Evolutionary conservation across 306 rosid species (phyloP).

Genomic region (Lathyrus tuberosus): DNA sequence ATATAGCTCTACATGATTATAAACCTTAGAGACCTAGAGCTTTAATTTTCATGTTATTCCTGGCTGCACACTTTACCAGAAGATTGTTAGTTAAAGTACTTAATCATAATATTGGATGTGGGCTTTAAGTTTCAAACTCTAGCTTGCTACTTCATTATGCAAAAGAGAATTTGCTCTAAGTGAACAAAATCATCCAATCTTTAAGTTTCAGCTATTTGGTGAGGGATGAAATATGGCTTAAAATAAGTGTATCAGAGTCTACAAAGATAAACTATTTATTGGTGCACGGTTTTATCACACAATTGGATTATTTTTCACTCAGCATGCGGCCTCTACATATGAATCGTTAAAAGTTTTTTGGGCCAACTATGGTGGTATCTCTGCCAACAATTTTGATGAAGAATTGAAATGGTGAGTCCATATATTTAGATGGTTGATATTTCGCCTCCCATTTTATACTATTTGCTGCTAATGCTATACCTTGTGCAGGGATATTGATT

Average conservation of each 20-base stretch:
- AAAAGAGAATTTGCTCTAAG: slow-evolving; percentile 13
- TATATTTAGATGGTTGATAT: slow-evolving; percentile 5
- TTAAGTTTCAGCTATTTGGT: slow-evolving; percentile 15
- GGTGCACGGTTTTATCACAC: background rate
- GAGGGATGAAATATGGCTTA: slow-evolving; percentile 4
- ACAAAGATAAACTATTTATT: slow-evolving; percentile 4
- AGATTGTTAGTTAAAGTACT: background rate
- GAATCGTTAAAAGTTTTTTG: slow-evolving; percentile 3
- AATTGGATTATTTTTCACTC: slow-evolving; percentile 22
- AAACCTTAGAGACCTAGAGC: background rate
- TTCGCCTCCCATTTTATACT: slow-evolving; percentile 19
- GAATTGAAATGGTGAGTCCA: slow-evolving; percentile 26
- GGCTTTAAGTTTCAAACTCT: background rate
- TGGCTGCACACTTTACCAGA: background rate
- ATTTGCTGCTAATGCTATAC: slow-evolving; percentile 18
- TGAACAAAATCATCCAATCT: slow-evolving; percentile 12
- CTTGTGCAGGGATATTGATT: slow-evolving; percentile 22
- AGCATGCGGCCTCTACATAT: background rate
- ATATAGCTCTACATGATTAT: slow-evolving; percentile 1
- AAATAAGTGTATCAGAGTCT: slow-evolving; percentile 6
- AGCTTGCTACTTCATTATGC: slow-evolving; percentile 7
- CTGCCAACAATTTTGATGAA: slow-evolving; percentile 24
- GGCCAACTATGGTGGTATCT: slow-evolving; percentile 24
- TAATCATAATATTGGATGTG: background rate
- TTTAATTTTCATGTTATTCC: slow-evolving; percentile 1